A percentile compares a stretch with the other conserved stretches of the same genome.
Conservation (phyloP, 2,329 filamentous ascomycete species). For the Rasamsonia emersonii region DNA sequence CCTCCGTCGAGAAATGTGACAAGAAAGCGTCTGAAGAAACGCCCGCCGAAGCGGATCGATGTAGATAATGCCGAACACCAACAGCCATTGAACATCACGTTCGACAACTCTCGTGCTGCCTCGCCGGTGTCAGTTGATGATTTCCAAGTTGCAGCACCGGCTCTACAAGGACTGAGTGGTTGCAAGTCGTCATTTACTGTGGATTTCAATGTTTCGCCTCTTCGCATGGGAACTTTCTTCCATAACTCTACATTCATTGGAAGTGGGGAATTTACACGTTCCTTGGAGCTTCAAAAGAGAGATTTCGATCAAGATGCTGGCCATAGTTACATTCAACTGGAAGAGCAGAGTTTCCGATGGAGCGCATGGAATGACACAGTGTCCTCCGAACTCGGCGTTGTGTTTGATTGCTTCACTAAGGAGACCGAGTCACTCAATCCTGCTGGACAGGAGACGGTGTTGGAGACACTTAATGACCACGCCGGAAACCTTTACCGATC, state of each 20-base stretch:
- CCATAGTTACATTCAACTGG: constrained; percentile 29
- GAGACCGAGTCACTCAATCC: constrained; percentile 11
- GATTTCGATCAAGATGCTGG: constrained; percentile 37
- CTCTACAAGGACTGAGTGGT: constrained; percentile 38
- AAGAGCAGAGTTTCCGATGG: constrained; percentile 35
- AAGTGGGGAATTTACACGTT: constrained; percentile 44
- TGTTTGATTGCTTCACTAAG: constrained; percentile 26
- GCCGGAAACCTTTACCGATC: constrained; percentile 26
- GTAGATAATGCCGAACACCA: constrained; percentile 37
- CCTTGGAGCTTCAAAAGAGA: constrained; percentile 32
- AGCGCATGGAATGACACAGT: constrained; percentile 49
- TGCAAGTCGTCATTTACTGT: constrained; percentile 43
- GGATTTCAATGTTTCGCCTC: constrained; percentile 45
- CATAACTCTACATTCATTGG: constrained; percentile 50
- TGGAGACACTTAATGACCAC: constrained; percentile 9
- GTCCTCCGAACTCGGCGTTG: constrained; percentile 35
- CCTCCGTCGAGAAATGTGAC: neutral
- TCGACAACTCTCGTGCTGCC: constrained; percentile 11
- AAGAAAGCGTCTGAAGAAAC: constrained; percentile 22
- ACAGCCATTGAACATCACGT: constrained; percentile 26
- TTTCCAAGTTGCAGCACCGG: constrained; percentile 4
- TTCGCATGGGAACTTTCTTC: constrained; percentile 47
- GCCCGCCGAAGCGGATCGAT: constrained; percentile 38
- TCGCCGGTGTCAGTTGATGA: constrained; percentile 4
- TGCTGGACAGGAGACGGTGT: constrained; percentile 1